Evolutionary conservation across 768 basidiomycete genomes (phyloP).

Genomic region (Boletus rufocinnamomeus): DNA sequence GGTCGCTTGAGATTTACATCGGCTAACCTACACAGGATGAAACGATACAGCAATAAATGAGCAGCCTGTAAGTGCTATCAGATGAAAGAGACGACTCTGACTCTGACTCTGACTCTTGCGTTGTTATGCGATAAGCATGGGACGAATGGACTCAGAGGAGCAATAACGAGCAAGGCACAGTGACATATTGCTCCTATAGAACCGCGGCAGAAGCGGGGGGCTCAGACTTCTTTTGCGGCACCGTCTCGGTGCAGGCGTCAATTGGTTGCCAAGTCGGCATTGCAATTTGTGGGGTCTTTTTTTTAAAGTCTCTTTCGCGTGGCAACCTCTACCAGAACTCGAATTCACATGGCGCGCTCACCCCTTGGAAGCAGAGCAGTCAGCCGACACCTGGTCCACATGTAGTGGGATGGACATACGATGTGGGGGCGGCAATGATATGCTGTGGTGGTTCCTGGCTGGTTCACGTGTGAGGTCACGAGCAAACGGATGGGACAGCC

Average conservation of each 20-base stretch:
- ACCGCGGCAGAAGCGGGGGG: not conserved
- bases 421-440: not conserved
- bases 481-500: not conserved
- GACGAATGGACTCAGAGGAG: too few species aligned
- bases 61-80: not conserved
- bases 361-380: not conserved
- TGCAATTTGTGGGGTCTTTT: not conserved
- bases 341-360: not conserved
- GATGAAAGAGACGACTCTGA: too few species aligned
- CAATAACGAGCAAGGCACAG: not conserved
- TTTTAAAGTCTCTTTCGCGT: not conserved
- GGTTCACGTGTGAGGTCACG: slow-evolving; percentile 13
- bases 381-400: not conserved
- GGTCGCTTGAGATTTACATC: too few species aligned
- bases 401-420: not conserved
- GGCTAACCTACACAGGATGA: not conserved
- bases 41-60: not conserved
- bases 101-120: not conserved
- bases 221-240: not conserved
- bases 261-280: not conserved
- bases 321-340: not conserved
- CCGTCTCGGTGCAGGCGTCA: not conserved
- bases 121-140: not conserved
- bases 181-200: not conserved
- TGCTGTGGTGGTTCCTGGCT: not conserved